Base-by-base conservation (phyloP, 164 flowering plant species). In the Pachysandra terminalis region DNA sequence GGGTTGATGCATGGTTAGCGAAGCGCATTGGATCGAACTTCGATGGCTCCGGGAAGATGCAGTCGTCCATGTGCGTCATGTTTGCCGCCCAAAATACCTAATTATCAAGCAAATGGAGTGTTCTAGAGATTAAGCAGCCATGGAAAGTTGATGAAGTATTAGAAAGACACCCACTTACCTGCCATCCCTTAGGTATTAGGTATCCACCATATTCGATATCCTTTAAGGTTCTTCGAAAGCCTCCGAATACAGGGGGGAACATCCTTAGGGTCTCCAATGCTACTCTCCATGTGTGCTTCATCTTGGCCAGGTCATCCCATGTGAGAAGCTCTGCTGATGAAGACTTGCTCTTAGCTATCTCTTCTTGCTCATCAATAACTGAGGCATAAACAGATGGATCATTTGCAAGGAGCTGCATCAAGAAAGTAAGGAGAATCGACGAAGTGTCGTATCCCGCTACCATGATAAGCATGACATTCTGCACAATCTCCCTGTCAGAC, bases 261-360 rank as follows among this genome's bases (percentile, higher is more conserved):
- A 74, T 59, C 65, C 91, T 80, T 53, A 86, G 52, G 12, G 78
- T 77, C 70, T 89, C 91, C 74, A 63, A 17, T 7, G 87, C 88
- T 37, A 82, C 90, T 76, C 77, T 85, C 96, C 96, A 89, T 63
- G 89, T 87, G 79, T 83, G 85, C 70, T 87, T 87, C 92, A 90
- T 89, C 72, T 81, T 85, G 21, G 73, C 70, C 5, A 87, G 76
- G 53, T 89, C 96, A n/a, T 86, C 89, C 89, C 96, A 87, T 62
- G 83, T 89, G 28, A 89, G 78, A 16, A n/a, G 59, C 67, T 84
- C 89, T 22, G 70, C 85, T 8, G 65, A n/a, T n/a, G n/a, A 6
- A 0, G 54, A 49, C 61, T 77, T 80, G 56, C 65, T 32, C 59
- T 68, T 73, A 15, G 76, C 69, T 35, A 82, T 74, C 65, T 78